Conservation (phyloP, 2,329 filamentous ascomycete species). For the Teratosphaeria viscida region DNA sequence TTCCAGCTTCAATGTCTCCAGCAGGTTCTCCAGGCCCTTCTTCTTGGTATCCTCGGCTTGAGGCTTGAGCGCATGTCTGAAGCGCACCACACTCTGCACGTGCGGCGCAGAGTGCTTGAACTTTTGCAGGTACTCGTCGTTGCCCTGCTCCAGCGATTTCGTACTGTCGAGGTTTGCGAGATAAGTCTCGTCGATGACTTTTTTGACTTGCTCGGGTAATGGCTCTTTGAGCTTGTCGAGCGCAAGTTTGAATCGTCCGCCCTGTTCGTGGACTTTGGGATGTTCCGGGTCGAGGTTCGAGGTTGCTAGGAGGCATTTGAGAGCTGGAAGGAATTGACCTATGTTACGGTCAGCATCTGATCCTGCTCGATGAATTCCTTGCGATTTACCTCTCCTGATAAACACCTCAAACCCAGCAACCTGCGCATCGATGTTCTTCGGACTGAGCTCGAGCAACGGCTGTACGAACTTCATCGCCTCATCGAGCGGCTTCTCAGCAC, state of each 20-base stretch:
- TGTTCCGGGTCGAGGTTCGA: constrained; percentile 57
- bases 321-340: constrained; percentile 77
- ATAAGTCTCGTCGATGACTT: constrained; percentile 57
- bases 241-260: constrained; percentile 48
- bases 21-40: constrained; percentile 52
- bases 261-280: constrained; percentile 65
- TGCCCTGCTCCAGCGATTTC: constrained; percentile 42
- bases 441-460: constrained; percentile 72
- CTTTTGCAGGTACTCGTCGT: constrained; percentile 53
- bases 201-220: constrained; percentile 54
- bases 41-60: constrained; percentile 44
- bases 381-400: constrained; percentile 62
- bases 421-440: constrained; percentile 72
- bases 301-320: constrained; percentile 73
- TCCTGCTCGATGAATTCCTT: not conserved
- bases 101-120: constrained; percentile 54
- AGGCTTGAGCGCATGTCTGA: constrained; percentile 47
- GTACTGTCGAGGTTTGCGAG: constrained; percentile 43
- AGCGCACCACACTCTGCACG: constrained; percentile 53
- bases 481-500: constrained; percentile 68
- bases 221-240: constrained; percentile 42
- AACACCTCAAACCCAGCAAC: constrained; percentile 83
- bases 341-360: constrained; percentile 3
- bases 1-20: constrained; percentile 45
- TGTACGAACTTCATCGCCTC: constrained; percentile 80